phyloP scores from a whole-genome alignment of 1,284 basidiomycete genomes.

The Pseudozyma sp. region DNA sequence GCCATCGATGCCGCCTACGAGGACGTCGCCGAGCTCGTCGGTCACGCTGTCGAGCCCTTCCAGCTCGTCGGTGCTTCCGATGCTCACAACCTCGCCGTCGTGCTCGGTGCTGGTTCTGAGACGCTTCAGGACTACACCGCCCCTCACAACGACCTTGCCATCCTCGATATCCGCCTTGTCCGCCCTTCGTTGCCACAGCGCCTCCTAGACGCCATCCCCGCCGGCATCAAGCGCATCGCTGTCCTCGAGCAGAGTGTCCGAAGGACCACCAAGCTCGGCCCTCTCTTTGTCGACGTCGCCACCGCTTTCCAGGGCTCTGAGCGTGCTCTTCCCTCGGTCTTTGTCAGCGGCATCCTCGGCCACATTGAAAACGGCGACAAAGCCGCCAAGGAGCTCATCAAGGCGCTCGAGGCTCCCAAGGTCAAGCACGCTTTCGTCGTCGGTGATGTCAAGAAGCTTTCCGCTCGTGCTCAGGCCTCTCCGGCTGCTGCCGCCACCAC shows the following conservation, averaged over 20 bases:
- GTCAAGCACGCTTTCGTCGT: conserved; percentile 64
- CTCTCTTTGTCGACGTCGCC: conserved; percentile 85
- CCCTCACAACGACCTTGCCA: conserved; percentile 71
- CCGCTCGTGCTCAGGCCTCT: conserved; percentile 65
- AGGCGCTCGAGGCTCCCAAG: conserved; percentile 43
- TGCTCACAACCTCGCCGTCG: conserved; percentile 57
- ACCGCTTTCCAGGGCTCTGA: conserved; percentile 77
- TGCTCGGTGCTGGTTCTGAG: conserved; percentile 60
- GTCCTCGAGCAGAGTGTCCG: conserved; percentile 84
- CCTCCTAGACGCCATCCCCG: conserved; percentile 77
- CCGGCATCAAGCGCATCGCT: conserved; percentile 78
- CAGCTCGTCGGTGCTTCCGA: conserved; percentile 50
- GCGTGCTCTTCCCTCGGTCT: conserved; percentile 52
- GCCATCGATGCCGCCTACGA: conserved; percentile 55
- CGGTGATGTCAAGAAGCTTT: conserved; percentile 68
- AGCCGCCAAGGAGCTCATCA: conserved; percentile 53
- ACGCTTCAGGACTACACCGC: conserved; percentile 69
- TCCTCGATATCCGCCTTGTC: conserved; percentile 79
- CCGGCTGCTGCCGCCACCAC: conserved; percentile 16
- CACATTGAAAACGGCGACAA: conserved; percentile 49
- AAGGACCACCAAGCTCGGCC: conserved; percentile 87
- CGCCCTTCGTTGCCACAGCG: conserved; percentile 79
- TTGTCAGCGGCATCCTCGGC: conserved; percentile 60
- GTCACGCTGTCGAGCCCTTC: conserved; percentile 59
- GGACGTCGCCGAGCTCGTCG: conserved; percentile 54